phyloP scores from a whole-genome alignment of 139 green algal genomes.

The Edaphochlamys debaryana region DNA sequence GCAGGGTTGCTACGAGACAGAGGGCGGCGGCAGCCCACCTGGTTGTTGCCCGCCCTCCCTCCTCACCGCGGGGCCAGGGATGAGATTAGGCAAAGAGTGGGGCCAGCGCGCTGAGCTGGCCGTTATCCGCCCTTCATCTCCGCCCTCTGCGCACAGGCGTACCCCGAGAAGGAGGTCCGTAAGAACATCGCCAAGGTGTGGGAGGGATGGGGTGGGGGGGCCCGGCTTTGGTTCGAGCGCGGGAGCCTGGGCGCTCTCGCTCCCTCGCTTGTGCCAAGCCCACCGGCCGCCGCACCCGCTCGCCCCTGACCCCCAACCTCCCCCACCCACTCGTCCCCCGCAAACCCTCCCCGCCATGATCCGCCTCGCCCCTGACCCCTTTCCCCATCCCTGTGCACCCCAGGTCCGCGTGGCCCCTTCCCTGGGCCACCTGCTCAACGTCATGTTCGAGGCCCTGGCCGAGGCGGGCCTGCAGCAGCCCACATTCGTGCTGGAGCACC shows the following conservation, averaged over 20 bases:
- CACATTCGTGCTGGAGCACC: constrained; percentile 97
- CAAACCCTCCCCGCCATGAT: too few species aligned
- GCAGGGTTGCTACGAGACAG: too few species aligned
- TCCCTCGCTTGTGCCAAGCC: not conserved
- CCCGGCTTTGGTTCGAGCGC: too few species aligned
- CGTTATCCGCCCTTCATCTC: not conserved
- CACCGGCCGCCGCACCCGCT: too few species aligned
- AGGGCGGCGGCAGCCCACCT: too few species aligned
- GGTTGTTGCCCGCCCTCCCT: too few species aligned
- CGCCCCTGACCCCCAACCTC: too few species aligned
- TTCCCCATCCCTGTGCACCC: not conserved
- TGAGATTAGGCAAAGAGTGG: too few species aligned
- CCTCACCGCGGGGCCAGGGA: too few species aligned
- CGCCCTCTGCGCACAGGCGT: not conserved
- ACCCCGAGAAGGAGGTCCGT: constrained; percentile 36
- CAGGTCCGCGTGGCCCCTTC: constrained; percentile 46
- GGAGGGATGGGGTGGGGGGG: constrained; percentile 10
- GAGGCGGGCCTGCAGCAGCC: constrained; percentile 90
- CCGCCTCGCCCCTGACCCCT: not conserved
- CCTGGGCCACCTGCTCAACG: constrained; percentile 86
- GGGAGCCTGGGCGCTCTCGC: too few species aligned
- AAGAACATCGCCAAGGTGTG: constrained; percentile 48
- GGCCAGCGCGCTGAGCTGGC: too few species aligned
- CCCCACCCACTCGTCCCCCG: too few species aligned
- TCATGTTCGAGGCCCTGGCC: constrained; percentile 94